Base-by-base conservation (phyloP, 1,284 basidiomycete species). In the Apiotrichum mycotoxinovorans region DNA sequence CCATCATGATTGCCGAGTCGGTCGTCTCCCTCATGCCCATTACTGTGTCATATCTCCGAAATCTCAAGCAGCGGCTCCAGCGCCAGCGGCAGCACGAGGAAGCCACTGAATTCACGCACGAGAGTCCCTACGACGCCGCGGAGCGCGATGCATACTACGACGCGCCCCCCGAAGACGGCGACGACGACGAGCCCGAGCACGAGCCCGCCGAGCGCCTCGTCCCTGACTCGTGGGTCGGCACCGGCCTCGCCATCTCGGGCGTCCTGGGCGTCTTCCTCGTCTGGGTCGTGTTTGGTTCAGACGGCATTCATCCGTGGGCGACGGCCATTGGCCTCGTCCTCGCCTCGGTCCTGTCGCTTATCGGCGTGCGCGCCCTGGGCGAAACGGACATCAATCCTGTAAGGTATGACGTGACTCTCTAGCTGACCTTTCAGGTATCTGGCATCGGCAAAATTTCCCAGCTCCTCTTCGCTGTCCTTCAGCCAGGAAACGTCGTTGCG, bases 401-500 rank as follows among this genome's bases (percentile, higher is more conserved):
- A 41, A 58, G 66, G 52, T 26, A 22, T 9, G 12, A n/a, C 22
- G 23, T 17, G 15, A 9, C 8, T 30, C 10, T 12, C 27, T 34
- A 54, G 41, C 58, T 30, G 47, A 37, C 20, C 43, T n/a, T n/a
- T 9, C 55, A 70, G 72, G 80, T 97, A 34, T 93, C 89, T 38
- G 94, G 92, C 0, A 82, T 98, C 34, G 94, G 94, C 11, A 98
- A 98, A 78, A 88, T 97, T 63, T 91, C 88, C 46, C 94, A 98
- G 70, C 81, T 98, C 18, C 80, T 97, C 60, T 98, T 98, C 67
- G 93, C 92, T 1, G 86, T 94, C 78, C 83, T 97, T 44, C 93
- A 96, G 72, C 94, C 94, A 0, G 89, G 91, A 33, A 94, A 93
- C 69, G 84, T 96, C 20, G 89, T 97, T 4, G 94, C 94, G 5